These are phyloP conservation scores for Lindgomyces ingoldianus DNA, from an alignment of 495 filamentous ascomycete genomes.

Conservation along the genomic window DNA sequence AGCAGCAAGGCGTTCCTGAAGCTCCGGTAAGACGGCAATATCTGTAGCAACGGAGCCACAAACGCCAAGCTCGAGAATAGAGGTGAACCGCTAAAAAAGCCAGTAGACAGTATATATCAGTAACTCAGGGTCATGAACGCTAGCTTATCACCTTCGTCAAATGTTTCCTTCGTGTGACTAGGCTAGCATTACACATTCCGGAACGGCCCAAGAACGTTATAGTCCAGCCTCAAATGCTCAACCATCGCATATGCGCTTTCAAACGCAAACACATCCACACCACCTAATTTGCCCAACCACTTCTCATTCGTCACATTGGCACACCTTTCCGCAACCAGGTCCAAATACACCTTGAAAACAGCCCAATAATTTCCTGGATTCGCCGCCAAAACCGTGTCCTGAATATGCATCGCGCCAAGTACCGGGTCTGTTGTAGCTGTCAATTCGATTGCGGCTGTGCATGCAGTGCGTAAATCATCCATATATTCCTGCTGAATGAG, in stretches of 20 bases:
- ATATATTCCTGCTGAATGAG: conserved; percentile 45
- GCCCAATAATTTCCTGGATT: conserved; percentile 48
- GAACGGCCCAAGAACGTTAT: conserved; percentile 5
- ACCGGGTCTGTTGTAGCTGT: conserved; percentile 34
- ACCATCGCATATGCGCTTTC: background rate
- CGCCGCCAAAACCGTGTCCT: conserved; percentile 20
- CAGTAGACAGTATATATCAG: too few relatives aligned
- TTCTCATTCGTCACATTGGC: conserved; percentile 5
- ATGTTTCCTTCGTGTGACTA: conserved; percentile 1
- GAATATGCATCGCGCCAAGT: background rate
- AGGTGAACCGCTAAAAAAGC: too few relatives aligned
- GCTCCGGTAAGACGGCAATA: too few relatives aligned
- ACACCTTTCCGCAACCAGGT: conserved; percentile 28
- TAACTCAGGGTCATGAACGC: too few relatives aligned
- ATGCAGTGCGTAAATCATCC: conserved; percentile 43
- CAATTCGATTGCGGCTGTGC: conserved; percentile 34
- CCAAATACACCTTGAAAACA: conserved; percentile 41
- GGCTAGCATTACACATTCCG: conserved; percentile 1
- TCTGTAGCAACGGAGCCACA: too few relatives aligned
- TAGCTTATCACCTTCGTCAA: background rate
- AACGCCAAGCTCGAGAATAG: too few relatives aligned
- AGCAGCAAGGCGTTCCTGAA: too few relatives aligned
- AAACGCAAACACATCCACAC: conserved; percentile 3
- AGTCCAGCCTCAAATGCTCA: conserved; percentile 3
- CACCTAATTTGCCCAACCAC: conserved; percentile 2